Evolutionary conservation across 108 stramenopile species (phyloP).

Genomic region (Mayamaea pseudoterrestris): DNA sequence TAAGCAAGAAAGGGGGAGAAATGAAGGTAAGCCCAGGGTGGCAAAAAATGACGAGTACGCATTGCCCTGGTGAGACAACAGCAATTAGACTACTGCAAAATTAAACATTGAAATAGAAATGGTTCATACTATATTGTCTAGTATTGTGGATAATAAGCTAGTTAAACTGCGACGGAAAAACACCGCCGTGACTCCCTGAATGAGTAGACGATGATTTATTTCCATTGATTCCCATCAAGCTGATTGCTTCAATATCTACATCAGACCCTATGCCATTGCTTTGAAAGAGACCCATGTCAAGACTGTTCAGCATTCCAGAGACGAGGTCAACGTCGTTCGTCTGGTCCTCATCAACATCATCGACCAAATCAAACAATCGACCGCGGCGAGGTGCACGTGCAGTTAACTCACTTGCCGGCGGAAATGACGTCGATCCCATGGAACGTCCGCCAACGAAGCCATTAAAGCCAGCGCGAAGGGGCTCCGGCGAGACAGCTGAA

Average conservation of each 20-base stretch:
- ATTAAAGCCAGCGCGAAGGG: too few species aligned
- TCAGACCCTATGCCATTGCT: slow-evolving; percentile 21
- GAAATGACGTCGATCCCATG: too few species aligned
- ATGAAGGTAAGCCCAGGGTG: not conserved
- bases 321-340: slow-evolving; percentile 51
- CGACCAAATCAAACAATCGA: slow-evolving; percentile 75
- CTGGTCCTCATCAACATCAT: slow-evolving; percentile 42
- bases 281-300: slow-evolving; percentile 53
- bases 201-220: too few species aligned
- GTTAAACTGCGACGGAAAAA: too few species aligned
- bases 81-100: too few species aligned
- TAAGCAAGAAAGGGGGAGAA: slow-evolving; percentile 2
- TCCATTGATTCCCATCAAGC: slow-evolving; percentile 57
- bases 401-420: too few species aligned
- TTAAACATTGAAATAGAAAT: too few species aligned
- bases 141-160: too few species aligned
- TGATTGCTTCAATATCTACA: slow-evolving; percentile 80
- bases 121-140: too few species aligned
- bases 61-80: slow-evolving; percentile 4
- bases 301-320: slow-evolving; percentile 60
- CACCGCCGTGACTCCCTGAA: too few species aligned
- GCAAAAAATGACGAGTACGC: slow-evolving; percentile 7
- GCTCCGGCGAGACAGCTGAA: too few species aligned
- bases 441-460: too few species aligned
- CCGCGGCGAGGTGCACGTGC: slow-evolving; percentile 30